phyloP scores from a whole-genome alignment of 495 filamentous ascomycete species.

The Elasticomyces elasticus region DNA sequence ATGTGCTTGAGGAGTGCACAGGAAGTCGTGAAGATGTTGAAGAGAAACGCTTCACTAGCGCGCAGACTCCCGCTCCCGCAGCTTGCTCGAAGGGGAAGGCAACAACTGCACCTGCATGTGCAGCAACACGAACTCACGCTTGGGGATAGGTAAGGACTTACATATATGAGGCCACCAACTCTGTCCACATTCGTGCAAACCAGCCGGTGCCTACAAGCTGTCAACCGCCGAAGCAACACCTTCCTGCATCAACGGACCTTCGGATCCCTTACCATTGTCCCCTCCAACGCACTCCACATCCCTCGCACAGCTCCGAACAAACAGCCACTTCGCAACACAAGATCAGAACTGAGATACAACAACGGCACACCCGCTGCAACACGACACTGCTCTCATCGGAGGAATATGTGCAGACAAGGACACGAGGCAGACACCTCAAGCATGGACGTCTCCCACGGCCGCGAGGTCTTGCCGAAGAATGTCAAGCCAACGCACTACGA shows the following conservation, averaged over 20 bases:
- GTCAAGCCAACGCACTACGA: constrained; percentile 63
- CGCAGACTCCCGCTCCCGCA: no score
- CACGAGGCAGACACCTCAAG: constrained; percentile 27
- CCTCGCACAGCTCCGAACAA: neutral
- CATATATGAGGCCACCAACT: neutral
- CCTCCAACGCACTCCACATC: neutral
- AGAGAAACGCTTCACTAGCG: no score
- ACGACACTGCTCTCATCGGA: constrained; percentile 35
- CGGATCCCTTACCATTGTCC: neutral
- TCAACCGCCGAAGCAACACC: neutral
- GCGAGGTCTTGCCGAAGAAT: constrained; percentile 58
- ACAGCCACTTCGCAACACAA: neutral
- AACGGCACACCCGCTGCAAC: neutral
- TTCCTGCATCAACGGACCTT: neutral
- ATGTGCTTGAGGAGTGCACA: no score
- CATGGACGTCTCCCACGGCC: constrained; percentile 43
- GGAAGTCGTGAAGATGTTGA: no score
- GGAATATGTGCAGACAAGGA: constrained; percentile 35
- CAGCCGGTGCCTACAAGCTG: neutral
- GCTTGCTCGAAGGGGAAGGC: neutral
- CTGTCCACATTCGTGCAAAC: neutral
- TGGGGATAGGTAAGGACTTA: neutral
- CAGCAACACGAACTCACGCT: no score
- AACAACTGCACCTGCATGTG: no score
- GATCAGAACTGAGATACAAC: neutral